These are phyloP conservation scores for Venustampulla echinocandica DNA, from an alignment of 495 filamentous ascomycete species.

Conservation along the genomic window DNA sequence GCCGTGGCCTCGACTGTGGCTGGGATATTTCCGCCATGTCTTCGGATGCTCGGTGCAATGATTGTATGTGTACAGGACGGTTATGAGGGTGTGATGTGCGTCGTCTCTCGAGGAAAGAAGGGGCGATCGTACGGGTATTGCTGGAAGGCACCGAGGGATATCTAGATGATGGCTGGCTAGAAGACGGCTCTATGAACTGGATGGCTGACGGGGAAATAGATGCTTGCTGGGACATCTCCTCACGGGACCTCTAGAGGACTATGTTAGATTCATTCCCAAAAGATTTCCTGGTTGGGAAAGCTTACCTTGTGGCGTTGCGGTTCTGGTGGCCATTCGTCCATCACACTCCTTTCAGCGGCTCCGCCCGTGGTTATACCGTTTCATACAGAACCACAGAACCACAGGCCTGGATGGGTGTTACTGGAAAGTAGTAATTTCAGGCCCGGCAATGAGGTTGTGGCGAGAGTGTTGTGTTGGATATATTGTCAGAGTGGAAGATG, in stretches of 20 bases:
- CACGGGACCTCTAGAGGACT: slow-evolving; percentile 13
- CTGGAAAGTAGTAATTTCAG: neutral
- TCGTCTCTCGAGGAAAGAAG: slow-evolving; percentile 17
- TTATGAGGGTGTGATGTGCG: slow-evolving; percentile 24
- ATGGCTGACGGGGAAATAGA: slow-evolving; percentile 22
- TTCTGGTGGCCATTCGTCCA: slow-evolving; percentile 17
- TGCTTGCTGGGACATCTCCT: slow-evolving; percentile 21
- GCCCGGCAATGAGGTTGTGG: slow-evolving; percentile 4
- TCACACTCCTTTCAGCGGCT: slow-evolving; percentile 1
- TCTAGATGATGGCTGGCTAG: too few relatives aligned
- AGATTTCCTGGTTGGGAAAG: neutral
- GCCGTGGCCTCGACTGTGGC: slow-evolving; percentile 15
- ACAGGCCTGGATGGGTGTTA: neutral
- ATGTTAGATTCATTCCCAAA: slow-evolving; percentile 6
- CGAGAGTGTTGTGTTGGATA: neutral
- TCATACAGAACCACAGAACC: neutral
- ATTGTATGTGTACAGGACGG: slow-evolving; percentile 2
- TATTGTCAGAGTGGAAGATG: slow-evolving; percentile 4
- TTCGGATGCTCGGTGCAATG: slow-evolving; percentile 13
- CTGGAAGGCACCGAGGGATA: too few relatives aligned
- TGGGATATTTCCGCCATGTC: slow-evolving; percentile 12
- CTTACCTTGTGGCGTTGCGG: slow-evolving; percentile 19
- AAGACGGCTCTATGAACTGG: slow-evolving; percentile 13
- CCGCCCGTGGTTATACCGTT: neutral
- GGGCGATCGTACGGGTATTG: slow-evolving; percentile 10